Percentiles rank a stretch among this genome's conserved stretches.
Evolutionary conservation across 1,284 basidiomycete genomes (phyloP).

Genomic region (Ceratobasidium sp.): DNA sequence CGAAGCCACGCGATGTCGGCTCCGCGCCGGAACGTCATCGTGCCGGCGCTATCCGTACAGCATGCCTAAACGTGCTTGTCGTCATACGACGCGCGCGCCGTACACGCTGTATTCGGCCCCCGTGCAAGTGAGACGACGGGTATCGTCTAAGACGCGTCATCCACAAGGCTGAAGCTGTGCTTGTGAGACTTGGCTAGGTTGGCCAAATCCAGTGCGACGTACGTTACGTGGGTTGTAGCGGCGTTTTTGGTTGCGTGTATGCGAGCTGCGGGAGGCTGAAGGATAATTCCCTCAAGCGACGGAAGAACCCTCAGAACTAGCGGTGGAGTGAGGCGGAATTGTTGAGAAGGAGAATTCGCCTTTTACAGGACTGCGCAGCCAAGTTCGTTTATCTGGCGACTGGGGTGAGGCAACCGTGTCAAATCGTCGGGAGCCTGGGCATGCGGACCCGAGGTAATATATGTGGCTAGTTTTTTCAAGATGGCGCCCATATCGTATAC

Average conservation of each 20-base stretch:
- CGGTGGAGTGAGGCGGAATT: neutral
- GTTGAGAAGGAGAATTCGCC: neutral
- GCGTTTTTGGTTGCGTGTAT: neutral
- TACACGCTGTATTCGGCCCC: neutral
- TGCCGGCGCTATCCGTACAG: slow-evolving; percentile 2
- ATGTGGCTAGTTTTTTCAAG: neutral
- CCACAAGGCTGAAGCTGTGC: neutral
- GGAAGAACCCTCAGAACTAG: neutral
- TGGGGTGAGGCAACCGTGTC: neutral
- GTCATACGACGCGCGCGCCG: neutral
- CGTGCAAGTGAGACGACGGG: slow-evolving; percentile 13
- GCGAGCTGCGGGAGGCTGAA: neutral
- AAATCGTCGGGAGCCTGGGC: slow-evolving; percentile 1
- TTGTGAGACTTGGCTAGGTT: neutral
- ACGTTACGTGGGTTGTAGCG: neutral
- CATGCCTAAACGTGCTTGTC: neutral
- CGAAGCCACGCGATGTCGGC: slow-evolving; percentile 14
- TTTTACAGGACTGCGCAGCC: neutral
- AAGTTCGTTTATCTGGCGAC: neutral
- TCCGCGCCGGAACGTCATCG: neutral
- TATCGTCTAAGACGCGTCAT: neutral
- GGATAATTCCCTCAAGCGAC: neutral
- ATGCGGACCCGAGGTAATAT: neutral
- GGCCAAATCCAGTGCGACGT: neutral
- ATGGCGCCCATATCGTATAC: neutral